phyloP scores from a whole-genome alignment of 108 stramenopile genomes.

The Nitzschia inconspicua region DNA sequence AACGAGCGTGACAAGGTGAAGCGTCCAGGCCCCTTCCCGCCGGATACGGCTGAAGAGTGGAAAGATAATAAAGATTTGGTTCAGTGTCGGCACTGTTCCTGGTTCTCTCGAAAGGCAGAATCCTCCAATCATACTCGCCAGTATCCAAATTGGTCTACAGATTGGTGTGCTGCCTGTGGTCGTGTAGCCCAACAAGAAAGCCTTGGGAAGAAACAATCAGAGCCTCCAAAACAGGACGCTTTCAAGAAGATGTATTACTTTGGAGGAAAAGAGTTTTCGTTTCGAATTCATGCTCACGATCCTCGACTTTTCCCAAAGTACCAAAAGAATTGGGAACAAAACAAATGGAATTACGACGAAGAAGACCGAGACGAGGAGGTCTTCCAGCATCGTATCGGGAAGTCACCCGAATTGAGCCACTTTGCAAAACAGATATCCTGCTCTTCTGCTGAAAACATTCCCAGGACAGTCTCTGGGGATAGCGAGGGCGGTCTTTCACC shows the following conservation, averaged over 20 bases:
- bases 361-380: slow-evolving; percentile 25
- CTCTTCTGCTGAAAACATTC: neutral
- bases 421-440: neutral
- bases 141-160: too few species aligned
- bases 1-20: neutral
- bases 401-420: slow-evolving; percentile 1
- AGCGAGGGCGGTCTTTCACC: neutral
- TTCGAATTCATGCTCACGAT: slow-evolving; percentile 31
- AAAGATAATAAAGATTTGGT: neutral
- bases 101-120: slow-evolving; percentile 5
- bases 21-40: slow-evolving; percentile 11
- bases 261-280: slow-evolving; percentile 22
- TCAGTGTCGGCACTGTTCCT: slow-evolving; percentile 11
- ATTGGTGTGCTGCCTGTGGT: slow-evolving; percentile 38
- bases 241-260: neutral
- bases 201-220: slow-evolving; percentile 13
- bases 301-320: slow-evolving; percentile 18
- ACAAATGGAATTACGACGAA: slow-evolving; percentile 28
- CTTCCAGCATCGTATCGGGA: slow-evolving; percentile 33
- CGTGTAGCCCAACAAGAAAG: slow-evolving; percentile 14
- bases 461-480: neutral
- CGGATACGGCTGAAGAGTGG: neutral
- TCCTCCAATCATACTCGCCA: too few species aligned
- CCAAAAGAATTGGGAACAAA: slow-evolving; percentile 17
- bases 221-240: too few species aligned